Conservation (phyloP, 192 early-diverging fungal species). For the Gaertneriomyces semiglobifer region DNA sequence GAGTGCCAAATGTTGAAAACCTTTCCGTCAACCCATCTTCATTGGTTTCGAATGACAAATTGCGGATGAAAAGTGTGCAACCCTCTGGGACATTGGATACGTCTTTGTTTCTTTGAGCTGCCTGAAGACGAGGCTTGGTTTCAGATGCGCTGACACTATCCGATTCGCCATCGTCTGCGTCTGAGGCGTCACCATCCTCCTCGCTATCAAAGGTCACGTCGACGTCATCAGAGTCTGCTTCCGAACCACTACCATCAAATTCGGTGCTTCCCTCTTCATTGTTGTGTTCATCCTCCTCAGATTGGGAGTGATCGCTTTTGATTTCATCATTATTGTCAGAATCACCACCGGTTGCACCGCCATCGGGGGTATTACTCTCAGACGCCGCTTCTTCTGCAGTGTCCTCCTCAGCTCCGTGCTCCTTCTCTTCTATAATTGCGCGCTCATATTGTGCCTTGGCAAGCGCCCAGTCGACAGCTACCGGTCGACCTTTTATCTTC, state of each 20-base stretch:
- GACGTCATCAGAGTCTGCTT: constrained; percentile 31
- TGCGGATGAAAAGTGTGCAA: constrained; percentile 87
- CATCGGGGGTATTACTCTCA: not conserved
- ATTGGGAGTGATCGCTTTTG: constrained; percentile 6
- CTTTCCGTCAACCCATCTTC: constrained; percentile 68
- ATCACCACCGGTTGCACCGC: constrained; percentile 12
- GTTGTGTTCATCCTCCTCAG: constrained; percentile 33
- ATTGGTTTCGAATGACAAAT: constrained; percentile 86
- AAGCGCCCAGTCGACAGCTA: constrained; percentile 83
- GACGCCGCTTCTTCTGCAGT: constrained; percentile 32
- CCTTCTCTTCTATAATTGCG: constrained; percentile 35
- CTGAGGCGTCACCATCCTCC: constrained; percentile 11
- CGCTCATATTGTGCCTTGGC: constrained; percentile 65
- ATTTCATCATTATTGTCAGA: constrained; percentile 45
- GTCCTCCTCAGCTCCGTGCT: constrained; percentile 31
- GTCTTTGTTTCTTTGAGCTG: too few species aligned
- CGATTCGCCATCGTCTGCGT: too few species aligned
- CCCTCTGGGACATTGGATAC: constrained; percentile 23
- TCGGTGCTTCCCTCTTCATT: constrained; percentile 28
- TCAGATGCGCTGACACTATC: too few species aligned
- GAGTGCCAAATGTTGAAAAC: constrained; percentile 65
- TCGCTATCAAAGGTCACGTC: constrained; percentile 18
- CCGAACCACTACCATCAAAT: constrained; percentile 39
- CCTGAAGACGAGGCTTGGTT: too few species aligned
- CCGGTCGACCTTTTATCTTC: constrained; percentile 64